phyloP scores from a whole-genome alignment of 2,329 filamentous ascomycete genomes.

The Diplodia intermedia region DNA sequence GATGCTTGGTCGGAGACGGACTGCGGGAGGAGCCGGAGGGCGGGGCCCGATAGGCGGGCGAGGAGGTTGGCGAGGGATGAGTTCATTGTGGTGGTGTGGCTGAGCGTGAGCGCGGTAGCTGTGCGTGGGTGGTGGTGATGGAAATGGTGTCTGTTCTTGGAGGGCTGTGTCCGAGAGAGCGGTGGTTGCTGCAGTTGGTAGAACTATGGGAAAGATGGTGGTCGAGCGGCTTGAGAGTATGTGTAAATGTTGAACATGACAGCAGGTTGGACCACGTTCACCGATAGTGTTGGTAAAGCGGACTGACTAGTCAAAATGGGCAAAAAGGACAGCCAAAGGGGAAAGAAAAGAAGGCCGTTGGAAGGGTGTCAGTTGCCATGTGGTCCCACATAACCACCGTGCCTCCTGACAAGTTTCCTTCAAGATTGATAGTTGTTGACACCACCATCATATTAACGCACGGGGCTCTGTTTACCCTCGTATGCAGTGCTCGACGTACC shows the following conservation, averaged over 20 bases:
- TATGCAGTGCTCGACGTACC: slow-evolving; percentile 15
- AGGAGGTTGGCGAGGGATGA: not conserved
- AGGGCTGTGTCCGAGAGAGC: too few relatives aligned
- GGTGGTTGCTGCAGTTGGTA: too few relatives aligned
- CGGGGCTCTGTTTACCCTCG: not conserved
- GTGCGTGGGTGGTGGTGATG: not conserved
- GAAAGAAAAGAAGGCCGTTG: not conserved
- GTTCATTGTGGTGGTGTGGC: not conserved
- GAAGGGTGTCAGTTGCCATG: not conserved
- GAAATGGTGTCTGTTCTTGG: not conserved
- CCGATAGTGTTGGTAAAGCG: not conserved
- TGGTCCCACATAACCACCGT: not conserved
- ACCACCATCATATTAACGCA: not conserved
- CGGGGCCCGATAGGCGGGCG: not conserved
- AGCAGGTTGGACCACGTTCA: not conserved
- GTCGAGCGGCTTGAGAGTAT: not conserved
- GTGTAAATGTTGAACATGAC: too few relatives aligned
- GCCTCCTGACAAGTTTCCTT: not conserved
- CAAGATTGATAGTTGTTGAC: not conserved
- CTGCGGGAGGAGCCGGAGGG: not conserved
- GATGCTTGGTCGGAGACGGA: slow-evolving; percentile 1
- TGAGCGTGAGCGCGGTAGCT: too few relatives aligned
- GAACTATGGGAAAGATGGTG: not conserved
- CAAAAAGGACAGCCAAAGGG: not conserved
- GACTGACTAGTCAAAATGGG: not conserved